Base-by-base conservation (phyloP, 2,329 filamentous ascomycete genomes). In the Metarhizium guizhouense region DNA sequence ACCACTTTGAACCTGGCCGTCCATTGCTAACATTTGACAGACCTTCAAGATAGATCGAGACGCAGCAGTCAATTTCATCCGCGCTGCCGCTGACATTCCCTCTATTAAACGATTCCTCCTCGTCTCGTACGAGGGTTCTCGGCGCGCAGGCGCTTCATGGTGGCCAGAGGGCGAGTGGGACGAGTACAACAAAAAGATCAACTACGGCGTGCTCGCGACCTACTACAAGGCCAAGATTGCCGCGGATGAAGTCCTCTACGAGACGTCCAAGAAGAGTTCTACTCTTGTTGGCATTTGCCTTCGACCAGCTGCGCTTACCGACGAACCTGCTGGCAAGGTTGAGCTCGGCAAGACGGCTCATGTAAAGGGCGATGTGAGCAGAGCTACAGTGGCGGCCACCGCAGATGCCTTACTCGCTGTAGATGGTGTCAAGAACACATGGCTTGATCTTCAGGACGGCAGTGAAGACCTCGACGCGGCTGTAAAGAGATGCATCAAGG, bases 151-250 rank as follows among this genome's bases (percentile, higher is more conserved):
- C 34, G 78, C 83, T 1, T 61, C 75, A 0, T 86, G 83, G 82
- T 85, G 80, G 79, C 67, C 72, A 25, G 71, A 76, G 5, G 74
- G 71, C 10, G 70, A 69, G 55, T 83, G 78, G 77, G 67, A 73
- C n/a, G 66, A 76, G 43, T 70, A 71, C 48, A 74, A 76, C 62
- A 64, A 66, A 11, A 71, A 72, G 40, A 61, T 71, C 56, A 73
- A 73, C 66, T 59, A 68, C 48, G 69, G 69, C 51, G 43, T 58
- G 6, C 68, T 85, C 20, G 72, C 77, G 25, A 71, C 69, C 49
- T 86, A 86, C 68, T 83, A 79, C 68, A 69, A 79, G 64, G 82
- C 83, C 59, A 86, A 86, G 68, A 64, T 85, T 16, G 79, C 74
- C 6, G 80, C 82, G 7, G 83, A 86, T 64, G 78, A 83, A 67